Percentiles rank a stretch among this genome's conserved stretches.
These are phyloP conservation scores for Coniochaeta sp. DNA, from an alignment of 2,329 filamentous ascomycete genomes.

Conservation along the genomic window DNA sequence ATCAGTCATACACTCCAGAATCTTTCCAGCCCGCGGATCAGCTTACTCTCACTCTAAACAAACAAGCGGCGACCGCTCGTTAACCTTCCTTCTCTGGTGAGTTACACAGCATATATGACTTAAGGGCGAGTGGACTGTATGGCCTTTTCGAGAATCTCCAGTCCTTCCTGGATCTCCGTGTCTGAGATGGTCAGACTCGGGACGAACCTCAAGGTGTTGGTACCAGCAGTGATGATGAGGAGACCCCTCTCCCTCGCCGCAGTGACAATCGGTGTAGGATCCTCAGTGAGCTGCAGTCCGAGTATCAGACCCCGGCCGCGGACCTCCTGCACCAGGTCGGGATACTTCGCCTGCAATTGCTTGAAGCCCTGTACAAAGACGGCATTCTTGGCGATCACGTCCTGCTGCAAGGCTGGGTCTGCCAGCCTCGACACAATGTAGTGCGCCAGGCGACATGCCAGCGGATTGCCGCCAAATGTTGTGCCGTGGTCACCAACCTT, in stretches of 20 bases:
- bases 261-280: constrained; percentile 68
- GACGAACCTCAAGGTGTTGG: constrained; percentile 87
- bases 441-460: constrained; percentile 77
- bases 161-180: constrained; percentile 69
- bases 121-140: constrained; percentile 33
- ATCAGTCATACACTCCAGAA: background rate
- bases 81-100: too few species aligned
- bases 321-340: constrained; percentile 67
- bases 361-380: constrained; percentile 41
- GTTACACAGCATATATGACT: background rate
- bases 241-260: constrained; percentile 83
- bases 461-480: constrained; percentile 87
- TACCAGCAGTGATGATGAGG: constrained; percentile 85
- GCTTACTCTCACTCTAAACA: background rate
- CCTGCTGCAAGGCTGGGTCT: constrained; percentile 59
- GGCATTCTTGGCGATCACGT: constrained; percentile 58
- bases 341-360: constrained; percentile 41
- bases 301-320: constrained; percentile 80
- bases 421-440: constrained; percentile 75
- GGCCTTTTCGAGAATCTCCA: constrained; percentile 67
- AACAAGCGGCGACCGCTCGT: background rate
- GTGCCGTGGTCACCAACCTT: constrained; percentile 76
- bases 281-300: constrained; percentile 71
- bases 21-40: background rate
- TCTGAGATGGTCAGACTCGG: constrained; percentile 77